Conservation (phyloP, 108 stramenopile genomes). For the Cyclotella kingstonii region DNA sequence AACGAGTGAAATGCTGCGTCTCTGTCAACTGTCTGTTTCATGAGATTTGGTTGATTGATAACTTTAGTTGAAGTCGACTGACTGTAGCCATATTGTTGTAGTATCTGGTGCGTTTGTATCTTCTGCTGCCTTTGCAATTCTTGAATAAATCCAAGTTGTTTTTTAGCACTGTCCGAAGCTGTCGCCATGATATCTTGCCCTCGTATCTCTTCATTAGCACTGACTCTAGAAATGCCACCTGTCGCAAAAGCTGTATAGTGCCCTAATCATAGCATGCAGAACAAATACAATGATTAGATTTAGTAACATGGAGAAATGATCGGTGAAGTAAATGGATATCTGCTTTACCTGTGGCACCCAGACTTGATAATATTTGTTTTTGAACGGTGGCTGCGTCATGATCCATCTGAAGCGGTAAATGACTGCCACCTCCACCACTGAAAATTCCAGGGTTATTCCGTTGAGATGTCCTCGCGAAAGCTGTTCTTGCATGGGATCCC, state of each 20-base stretch:
- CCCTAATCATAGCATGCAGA: not conserved
- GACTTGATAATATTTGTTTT: conserved; percentile 24
- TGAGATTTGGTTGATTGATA: too few species aligned
- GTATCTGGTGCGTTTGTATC: conserved; percentile 14
- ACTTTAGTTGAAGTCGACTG: too few species aligned
- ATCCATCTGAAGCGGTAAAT: conserved; percentile 1
- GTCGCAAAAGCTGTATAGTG: not conserved
- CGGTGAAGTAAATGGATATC: too few species aligned
- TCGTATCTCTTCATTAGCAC: not conserved
- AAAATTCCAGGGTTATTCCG: not conserved
- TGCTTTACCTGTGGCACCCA: too few species aligned
- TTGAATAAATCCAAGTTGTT: conserved; percentile 38
- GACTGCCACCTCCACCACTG: not conserved
- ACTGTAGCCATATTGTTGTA: too few species aligned
- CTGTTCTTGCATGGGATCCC: too few species aligned
- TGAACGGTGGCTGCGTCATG: conserved; percentile 10
- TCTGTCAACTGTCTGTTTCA: too few species aligned
- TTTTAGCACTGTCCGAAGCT: conserved; percentile 17
- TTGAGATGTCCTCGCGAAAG: too few species aligned
- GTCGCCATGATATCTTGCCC: conserved; percentile 21
- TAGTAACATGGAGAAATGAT: not conserved
- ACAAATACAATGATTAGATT: not conserved
- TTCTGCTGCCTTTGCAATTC: conserved; percentile 36
- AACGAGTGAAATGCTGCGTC: conserved; percentile 4
- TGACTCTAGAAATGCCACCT: conserved; percentile 1